Percentiles rank a stretch among this genome's conserved stretches.
Conservation (phyloP, 305 asterid species). For the Fraxinus angustifolia region DNA sequence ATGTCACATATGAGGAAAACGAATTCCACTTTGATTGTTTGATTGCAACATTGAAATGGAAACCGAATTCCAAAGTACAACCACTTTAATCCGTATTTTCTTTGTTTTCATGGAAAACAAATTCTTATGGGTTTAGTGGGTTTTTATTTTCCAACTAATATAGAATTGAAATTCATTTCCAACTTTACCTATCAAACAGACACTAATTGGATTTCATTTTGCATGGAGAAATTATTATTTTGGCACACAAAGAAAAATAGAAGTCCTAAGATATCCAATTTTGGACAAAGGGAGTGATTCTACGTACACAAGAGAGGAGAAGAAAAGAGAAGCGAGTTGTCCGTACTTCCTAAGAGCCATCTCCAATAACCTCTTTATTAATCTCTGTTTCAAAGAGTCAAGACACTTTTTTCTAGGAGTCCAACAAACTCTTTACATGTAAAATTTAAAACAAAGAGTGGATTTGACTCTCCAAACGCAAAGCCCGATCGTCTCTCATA, state of each 20-base stretch:
- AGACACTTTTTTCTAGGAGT: background rate
- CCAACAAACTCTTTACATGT: background rate
- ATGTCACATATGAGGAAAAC: too few species aligned
- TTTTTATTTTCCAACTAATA: too few species aligned
- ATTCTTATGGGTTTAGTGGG: too few species aligned
- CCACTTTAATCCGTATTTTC: too few species aligned
- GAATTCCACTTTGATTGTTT: too few species aligned
- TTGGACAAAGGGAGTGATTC: background rate
- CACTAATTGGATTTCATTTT: background rate
- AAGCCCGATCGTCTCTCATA: background rate
- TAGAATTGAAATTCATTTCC: too few species aligned
- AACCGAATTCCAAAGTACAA: too few species aligned
- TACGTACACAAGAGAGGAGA: background rate
- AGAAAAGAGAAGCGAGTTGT: background rate
- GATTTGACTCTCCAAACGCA: background rate
- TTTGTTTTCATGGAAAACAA: too few species aligned
- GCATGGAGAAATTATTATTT: background rate
- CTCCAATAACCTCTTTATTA: background rate
- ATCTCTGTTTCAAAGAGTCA: background rate
- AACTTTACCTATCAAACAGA: too few species aligned
- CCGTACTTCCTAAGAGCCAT: background rate
- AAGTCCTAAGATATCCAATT: background rate
- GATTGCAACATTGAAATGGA: too few species aligned
- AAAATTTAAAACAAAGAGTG: background rate
- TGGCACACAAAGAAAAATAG: background rate